Evolutionary conservation across 352 stramenopile species (phyloP).

Genomic region (Phytophthora ramorum): DNA sequence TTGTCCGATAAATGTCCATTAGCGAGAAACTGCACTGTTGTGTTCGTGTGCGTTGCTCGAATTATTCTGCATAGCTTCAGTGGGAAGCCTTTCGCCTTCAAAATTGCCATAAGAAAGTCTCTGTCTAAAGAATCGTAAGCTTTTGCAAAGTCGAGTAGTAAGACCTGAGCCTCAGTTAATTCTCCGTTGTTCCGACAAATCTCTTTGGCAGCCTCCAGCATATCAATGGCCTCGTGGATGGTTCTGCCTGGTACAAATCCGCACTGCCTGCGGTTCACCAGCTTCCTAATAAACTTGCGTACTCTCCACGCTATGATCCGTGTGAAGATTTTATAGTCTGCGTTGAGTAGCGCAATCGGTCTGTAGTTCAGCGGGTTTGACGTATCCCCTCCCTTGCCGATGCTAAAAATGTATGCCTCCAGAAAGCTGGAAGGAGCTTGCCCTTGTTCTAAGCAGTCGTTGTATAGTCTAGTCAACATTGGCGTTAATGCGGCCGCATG

Average conservation of each 20-base stretch:
- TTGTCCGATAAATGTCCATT: background rate
- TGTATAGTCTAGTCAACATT: background rate
- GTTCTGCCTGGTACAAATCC: conserved; percentile 4
- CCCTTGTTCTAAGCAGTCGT: background rate
- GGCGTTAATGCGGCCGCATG: background rate
- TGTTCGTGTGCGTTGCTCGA: background rate
- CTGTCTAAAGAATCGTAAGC: conserved; percentile 12
- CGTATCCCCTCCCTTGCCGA: background rate
- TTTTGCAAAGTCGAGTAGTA: conserved; percentile 11
- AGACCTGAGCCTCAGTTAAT: background rate
- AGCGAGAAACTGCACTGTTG: background rate
- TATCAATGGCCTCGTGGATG: conserved; percentile 9
- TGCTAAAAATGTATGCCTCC: conserved; percentile 1
- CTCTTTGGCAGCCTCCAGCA: conserved; percentile 5
- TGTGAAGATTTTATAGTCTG: conserved; percentile 15
- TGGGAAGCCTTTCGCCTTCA: conserved; percentile 5
- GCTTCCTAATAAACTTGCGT: background rate
- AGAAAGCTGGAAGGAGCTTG: background rate
- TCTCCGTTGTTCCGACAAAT: background rate
- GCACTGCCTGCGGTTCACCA: background rate
- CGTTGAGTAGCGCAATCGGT: background rate
- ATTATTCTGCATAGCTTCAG: background rate
- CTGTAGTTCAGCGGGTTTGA: conserved; percentile 3
- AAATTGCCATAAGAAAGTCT: background rate
- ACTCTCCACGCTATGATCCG: conserved; percentile 7